These are phyloP conservation scores for Ascochyta koolunga DNA, from an alignment of 2,329 filamentous ascomycete genomes.

Conservation along the genomic window DNA sequence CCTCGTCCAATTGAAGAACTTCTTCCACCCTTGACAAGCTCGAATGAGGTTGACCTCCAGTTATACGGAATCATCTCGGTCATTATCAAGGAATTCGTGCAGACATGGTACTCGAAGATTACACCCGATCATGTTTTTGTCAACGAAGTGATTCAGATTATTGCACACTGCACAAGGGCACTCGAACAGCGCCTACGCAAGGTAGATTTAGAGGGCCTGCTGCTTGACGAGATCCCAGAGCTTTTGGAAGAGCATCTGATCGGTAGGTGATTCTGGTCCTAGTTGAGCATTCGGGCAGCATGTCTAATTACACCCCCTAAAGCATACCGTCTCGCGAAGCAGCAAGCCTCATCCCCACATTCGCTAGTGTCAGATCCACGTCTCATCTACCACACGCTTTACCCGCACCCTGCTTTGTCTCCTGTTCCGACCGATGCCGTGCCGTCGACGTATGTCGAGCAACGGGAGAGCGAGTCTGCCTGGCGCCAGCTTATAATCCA, in stretches of 20 bases:
- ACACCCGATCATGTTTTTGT: conserved; percentile 89
- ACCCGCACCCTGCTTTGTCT: conserved; percentile 78
- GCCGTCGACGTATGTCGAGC: conserved; percentile 60
- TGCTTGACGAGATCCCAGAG: conserved; percentile 87
- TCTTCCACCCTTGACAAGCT: conserved; percentile 89
- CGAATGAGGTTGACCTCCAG: conserved; percentile 90
- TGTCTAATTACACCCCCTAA: conserved; percentile 33
- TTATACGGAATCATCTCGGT: conserved; percentile 92
- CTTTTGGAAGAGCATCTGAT: conserved; percentile 79
- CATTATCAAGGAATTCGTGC: conserved; percentile 86
- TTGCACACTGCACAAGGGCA: conserved; percentile 88
- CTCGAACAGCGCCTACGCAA: conserved; percentile 84
- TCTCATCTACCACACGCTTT: conserved; percentile 81
- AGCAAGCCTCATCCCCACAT: conserved; percentile 62
- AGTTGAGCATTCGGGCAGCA: conserved; percentile 20
- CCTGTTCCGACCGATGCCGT: conserved; percentile 70
- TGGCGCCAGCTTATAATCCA: conserved; percentile 91
- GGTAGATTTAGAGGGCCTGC: conserved; percentile 79
- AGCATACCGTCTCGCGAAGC: conserved; percentile 75
- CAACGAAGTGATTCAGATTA: conserved; percentile 84
- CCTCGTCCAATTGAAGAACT: conserved; percentile 76
- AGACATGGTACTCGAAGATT: conserved; percentile 91
- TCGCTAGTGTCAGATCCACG: conserved; percentile 68
- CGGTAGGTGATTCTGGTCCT: conserved; percentile 60
- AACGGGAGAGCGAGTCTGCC: conserved; percentile 76